Percentiles rank a stretch among this genome's conserved stretches.
phyloP scores from a whole-genome alignment of 1,139 yeast genomes.

The Diutina siamensis region DNA sequence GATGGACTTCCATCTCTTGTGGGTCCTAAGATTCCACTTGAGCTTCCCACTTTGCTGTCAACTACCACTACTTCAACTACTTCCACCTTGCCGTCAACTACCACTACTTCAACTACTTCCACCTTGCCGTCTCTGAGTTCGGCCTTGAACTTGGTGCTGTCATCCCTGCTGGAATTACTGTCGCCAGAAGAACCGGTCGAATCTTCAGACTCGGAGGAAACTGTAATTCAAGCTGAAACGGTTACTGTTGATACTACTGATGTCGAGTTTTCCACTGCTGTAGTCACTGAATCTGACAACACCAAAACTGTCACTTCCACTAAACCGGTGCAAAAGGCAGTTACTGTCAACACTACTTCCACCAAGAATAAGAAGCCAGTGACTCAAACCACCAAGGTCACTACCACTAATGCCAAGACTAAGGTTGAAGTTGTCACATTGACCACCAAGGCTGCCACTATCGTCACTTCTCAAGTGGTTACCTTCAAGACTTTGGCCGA shows the following conservation, averaged over 20 bases:
- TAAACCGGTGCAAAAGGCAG: not conserved
- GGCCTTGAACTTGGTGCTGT: not conserved
- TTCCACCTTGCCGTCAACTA: not conserved
- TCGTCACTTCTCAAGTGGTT: not conserved
- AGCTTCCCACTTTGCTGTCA: not conserved
- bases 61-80: not conserved
- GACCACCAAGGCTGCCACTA: not conserved
- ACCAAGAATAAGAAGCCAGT: not conserved
- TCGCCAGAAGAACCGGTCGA: not conserved
- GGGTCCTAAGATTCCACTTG: not conserved
- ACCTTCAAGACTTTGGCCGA: not conserved
- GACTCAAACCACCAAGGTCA: not conserved
- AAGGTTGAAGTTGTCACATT: not conserved
- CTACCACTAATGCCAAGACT: slow-evolving; percentile 1
- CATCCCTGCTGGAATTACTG: not conserved
- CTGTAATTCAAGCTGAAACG: not conserved
- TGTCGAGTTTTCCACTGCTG: not conserved
- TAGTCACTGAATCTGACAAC: not conserved
- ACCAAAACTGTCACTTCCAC: not conserved
- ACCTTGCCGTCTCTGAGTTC: too few species aligned
- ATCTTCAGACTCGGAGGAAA: not conserved
- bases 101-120: not conserved
- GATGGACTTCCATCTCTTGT: too few species aligned
- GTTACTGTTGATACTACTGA: not conserved
- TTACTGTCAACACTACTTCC: not conserved